These are phyloP conservation scores for Wickerhamomyces bovis DNA, from an alignment of 805 yeast genomes.

Conservation along the genomic window DNA sequence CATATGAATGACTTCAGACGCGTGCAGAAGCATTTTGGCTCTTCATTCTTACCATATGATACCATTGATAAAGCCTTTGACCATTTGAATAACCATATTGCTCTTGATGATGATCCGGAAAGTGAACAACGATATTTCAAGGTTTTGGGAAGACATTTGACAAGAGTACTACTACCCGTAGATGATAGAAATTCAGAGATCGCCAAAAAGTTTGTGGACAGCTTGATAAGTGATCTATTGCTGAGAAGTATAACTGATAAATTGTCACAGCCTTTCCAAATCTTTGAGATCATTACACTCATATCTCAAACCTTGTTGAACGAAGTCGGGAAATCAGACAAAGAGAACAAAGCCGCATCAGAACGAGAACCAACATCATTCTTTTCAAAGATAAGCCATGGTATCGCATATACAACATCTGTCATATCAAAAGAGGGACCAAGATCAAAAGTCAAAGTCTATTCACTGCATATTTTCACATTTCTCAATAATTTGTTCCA, in stretches of 20 bases:
- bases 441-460: slow-evolving; percentile 1
- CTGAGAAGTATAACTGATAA: slow-evolving; percentile 37
- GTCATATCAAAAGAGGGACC: neutral
- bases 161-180: slow-evolving; percentile 32
- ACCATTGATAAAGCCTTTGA: slow-evolving; percentile 30
- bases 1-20: slow-evolving; percentile 29
- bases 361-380: neutral
- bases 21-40: slow-evolving; percentile 23
- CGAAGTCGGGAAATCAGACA: neutral
- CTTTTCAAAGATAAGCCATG: slow-evolving; percentile 10
- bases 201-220: slow-evolving; percentile 32
- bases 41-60: slow-evolving; percentile 27
- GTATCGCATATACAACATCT: slow-evolving; percentile 15
- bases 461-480: slow-evolving; percentile 15
- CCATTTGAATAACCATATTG: slow-evolving; percentile 29
- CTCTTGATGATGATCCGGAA: slow-evolving; percentile 21
- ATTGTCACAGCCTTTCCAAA: slow-evolving; percentile 44
- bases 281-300: slow-evolving; percentile 35
- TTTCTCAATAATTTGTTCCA: slow-evolving; percentile 22
- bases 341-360: neutral
- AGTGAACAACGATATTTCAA: slow-evolving; percentile 30
- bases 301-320: slow-evolving; percentile 11
- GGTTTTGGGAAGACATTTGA: slow-evolving; percentile 30
- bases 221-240: slow-evolving; percentile 37
- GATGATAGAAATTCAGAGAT: slow-evolving; percentile 35